These are phyloP conservation scores for Rhizopogon roseolus DNA, from an alignment of 768 basidiomycete genomes.

Conservation along the genomic window DNA sequence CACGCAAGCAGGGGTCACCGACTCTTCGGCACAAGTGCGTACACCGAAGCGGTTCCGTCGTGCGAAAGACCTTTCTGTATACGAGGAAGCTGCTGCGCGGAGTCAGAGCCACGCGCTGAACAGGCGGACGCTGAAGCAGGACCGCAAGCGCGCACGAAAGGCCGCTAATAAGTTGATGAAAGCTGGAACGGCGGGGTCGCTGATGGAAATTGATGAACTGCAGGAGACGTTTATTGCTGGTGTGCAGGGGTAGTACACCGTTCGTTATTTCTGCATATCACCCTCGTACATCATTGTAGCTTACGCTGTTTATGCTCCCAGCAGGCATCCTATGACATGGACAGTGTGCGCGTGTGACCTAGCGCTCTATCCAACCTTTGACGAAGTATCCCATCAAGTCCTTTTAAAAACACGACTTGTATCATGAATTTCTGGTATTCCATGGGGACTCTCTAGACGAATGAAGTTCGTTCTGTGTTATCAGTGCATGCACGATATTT, in stretches of 20 bases:
- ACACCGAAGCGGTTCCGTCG: slow-evolving; percentile 57
- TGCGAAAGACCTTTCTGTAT: slow-evolving; percentile 47
- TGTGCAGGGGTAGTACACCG: not conserved
- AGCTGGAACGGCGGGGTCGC: slow-evolving; percentile 1
- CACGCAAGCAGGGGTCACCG: slow-evolving; percentile 33
- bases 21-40: slow-evolving; percentile 26
- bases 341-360: no score
- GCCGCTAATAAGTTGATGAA: slow-evolving; percentile 31
- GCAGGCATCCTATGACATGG: no score
- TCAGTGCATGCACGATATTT: no score
- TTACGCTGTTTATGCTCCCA: no score
- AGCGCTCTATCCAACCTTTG: no score
- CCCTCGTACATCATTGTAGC: no score
- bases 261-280: not conserved
- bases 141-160: slow-evolving; percentile 58
- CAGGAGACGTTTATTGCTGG: slow-evolving; percentile 11
- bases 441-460: no score
- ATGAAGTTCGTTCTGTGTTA: no score
- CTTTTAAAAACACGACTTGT: no score
- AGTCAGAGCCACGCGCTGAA: slow-evolving; percentile 51
- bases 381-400: no score
- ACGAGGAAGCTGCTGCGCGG: slow-evolving; percentile 44
- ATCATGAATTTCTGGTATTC: no score
- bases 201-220: slow-evolving; percentile 29
- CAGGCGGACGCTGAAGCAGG: slow-evolving; percentile 55